Base-by-base conservation (phyloP, 129 eudicot genomes). In the Lonicera japonica region DNA sequence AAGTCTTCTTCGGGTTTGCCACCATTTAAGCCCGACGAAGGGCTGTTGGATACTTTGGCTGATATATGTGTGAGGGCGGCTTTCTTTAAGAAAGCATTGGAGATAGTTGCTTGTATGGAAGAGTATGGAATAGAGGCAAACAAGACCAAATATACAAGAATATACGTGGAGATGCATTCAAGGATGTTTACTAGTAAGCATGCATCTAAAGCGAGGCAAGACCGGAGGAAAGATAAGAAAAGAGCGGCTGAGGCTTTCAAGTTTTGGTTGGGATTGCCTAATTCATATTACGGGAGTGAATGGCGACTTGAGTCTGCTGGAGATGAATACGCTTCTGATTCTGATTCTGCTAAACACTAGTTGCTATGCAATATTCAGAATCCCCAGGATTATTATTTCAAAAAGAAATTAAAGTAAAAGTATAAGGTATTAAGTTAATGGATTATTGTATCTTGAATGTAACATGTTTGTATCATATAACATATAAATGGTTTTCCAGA, bases 131-230 rank as follows among this genome's bases (percentile, higher is more conserved):
- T 94, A 60, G 65, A 87, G 38, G 91, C 96, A 45, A 83, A 94
- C 51, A 94, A 85, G 79, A 82, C 89, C 39, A 94, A 94, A 73
- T 88, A 78, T 69, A 85, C 86, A 9, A 85, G 87, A 64, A 94
- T 94, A 6, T 94, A 94, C 19, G 90, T 88, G 36, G 99, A 94
- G 79, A 94, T 94, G 99, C 99, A 94, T 77, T 88, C 99, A 10
- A 94, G 94, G 78, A 94, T 94, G 99, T 94, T 94, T 76, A 94
- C 96, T 3, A 94, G 99, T 58, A 94, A 94, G 77, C 96, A 94
- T 66, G 99, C 96, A 19, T 94, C 96, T 12, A 72, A 81, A 80
- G 99, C 99, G 3, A 83, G 99, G 81, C 92, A 80, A 64, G 99
- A 94, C 43, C 65, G 94, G 60, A 83, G 99, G 52, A 57, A 58